phyloP scores from a whole-genome alignment of 352 stramenopile genomes.

The Pythium pyrilobum region DNA sequence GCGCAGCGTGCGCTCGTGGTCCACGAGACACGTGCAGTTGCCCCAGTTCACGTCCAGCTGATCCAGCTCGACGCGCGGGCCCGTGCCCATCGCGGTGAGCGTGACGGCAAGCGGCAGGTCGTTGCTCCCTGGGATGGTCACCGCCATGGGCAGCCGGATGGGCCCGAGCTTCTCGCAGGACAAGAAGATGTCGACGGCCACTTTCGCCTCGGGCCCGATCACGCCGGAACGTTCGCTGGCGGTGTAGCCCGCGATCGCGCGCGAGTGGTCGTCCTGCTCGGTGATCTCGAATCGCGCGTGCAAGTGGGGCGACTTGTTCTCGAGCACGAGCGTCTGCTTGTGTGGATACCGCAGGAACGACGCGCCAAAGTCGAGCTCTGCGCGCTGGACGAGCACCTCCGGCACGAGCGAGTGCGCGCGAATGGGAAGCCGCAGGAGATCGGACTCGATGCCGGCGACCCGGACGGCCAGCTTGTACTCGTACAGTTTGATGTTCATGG shows the following conservation, averaged over 20 bases:
- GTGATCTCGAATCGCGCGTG: conserved; percentile 85
- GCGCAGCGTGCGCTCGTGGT: conserved; percentile 60
- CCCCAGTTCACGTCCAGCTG: conserved; percentile 86
- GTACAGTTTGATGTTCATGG: conserved; percentile 87
- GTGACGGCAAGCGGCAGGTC: conserved; percentile 88
- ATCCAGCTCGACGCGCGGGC: conserved; percentile 84
- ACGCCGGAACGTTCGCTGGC: conserved; percentile 52
- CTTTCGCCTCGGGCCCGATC: conserved; percentile 50
- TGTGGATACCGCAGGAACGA: conserved; percentile 93
- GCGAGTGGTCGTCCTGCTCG: conserved; percentile 87
- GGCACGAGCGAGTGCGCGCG: conserved; percentile 86
- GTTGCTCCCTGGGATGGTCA: conserved; percentile 81
- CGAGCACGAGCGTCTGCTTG: conserved; percentile 74
- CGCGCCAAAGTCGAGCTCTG: conserved; percentile 86
- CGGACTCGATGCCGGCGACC: conserved; percentile 86
- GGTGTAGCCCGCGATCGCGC: conserved; percentile 76
- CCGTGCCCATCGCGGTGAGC: conserved; percentile 75
- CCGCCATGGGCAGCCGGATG: conserved; percentile 86
- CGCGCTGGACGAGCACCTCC: conserved; percentile 50
- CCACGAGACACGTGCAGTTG: conserved; percentile 85
- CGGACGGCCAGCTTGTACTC: conserved; percentile 91
- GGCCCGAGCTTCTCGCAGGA: conserved; percentile 87
- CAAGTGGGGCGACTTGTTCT: conserved; percentile 83
- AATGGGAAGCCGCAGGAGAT: conserved; percentile 88
- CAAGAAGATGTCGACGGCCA: conserved; percentile 78